These are phyloP conservation scores for Nyssa sinensis DNA, from an alignment of 148 eudicot genomes.

Conservation along the genomic window DNA sequence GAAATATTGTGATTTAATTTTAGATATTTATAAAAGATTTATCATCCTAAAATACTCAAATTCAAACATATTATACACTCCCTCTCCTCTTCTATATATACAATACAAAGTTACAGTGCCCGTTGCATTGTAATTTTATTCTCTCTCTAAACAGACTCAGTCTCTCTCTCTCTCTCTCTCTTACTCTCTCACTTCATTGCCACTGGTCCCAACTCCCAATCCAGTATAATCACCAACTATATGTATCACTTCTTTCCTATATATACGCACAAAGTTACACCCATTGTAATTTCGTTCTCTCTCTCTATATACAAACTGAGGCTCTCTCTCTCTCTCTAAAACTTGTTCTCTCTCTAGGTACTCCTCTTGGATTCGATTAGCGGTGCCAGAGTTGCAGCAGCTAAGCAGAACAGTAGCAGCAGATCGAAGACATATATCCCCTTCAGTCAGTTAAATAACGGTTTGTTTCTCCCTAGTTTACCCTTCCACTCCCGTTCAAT, in stretches of 20 bases:
- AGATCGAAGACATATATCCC: conserved; percentile 11
- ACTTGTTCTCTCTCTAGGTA: background rate
- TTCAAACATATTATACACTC: too few species aligned
- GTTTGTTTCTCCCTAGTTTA: conserved; percentile 20
- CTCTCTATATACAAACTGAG: background rate
- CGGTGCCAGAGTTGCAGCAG: background rate
- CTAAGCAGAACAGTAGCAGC: background rate
- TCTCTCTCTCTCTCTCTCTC: too few species aligned
- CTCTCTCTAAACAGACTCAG: too few species aligned
- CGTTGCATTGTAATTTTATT: too few species aligned
- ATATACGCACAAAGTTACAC: background rate
- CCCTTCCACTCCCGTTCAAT: conserved; percentile 11
- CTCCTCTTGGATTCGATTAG: background rate
- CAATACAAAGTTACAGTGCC: too few species aligned
- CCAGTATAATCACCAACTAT: background rate
- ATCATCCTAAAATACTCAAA: too few species aligned
- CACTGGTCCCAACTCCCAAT: background rate
- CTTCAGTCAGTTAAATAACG: conserved; percentile 26
- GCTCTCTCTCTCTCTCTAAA: conserved; percentile 8
- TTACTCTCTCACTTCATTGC: too few species aligned
- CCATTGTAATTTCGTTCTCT: background rate
- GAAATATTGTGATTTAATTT: too few species aligned
- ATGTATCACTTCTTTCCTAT: background rate
- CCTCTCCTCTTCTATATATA: too few species aligned
- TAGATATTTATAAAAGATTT: too few species aligned